phyloP scores from a whole-genome alignment of 441 rosid genomes.

The Pelargonium myrrhifolium region DNA sequence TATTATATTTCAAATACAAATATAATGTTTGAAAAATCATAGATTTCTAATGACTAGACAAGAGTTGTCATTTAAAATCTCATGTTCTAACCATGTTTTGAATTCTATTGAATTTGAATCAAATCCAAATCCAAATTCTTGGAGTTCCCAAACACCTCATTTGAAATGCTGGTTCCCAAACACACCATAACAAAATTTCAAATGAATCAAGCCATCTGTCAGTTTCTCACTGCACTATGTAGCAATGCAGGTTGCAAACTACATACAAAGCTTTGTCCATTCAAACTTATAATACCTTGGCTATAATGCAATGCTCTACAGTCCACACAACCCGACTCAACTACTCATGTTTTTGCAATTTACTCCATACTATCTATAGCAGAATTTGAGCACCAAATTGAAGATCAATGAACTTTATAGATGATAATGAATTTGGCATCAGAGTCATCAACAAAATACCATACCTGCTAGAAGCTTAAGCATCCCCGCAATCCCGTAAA shows the following conservation, averaged over 20 bases:
- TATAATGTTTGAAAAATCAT: too few relatives aligned
- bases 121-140: too few relatives aligned
- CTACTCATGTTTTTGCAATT: not conserved
- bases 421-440: not conserved
- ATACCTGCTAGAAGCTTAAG: conserved; percentile 89
- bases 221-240: not conserved
- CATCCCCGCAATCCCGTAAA: conserved; percentile 86
- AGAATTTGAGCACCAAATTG: not conserved
- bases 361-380: not conserved
- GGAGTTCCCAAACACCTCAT: too few relatives aligned
- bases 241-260: not conserved
- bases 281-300: not conserved
- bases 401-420: not conserved
- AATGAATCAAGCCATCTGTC: not conserved
- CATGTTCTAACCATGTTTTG: too few relatives aligned
- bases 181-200: not conserved
- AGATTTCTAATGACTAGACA: too few relatives aligned
- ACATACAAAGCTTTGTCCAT: not conserved
- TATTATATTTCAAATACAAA: too few relatives aligned
- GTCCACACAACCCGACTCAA: not conserved
- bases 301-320: not conserved
- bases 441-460: not conserved
- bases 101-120: too few relatives aligned
- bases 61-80: too few relatives aligned
- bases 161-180: too few relatives aligned